Conservation (phyloP, 495 filamentous ascomycete species). For the Aspergillus mulundensis region DNA sequence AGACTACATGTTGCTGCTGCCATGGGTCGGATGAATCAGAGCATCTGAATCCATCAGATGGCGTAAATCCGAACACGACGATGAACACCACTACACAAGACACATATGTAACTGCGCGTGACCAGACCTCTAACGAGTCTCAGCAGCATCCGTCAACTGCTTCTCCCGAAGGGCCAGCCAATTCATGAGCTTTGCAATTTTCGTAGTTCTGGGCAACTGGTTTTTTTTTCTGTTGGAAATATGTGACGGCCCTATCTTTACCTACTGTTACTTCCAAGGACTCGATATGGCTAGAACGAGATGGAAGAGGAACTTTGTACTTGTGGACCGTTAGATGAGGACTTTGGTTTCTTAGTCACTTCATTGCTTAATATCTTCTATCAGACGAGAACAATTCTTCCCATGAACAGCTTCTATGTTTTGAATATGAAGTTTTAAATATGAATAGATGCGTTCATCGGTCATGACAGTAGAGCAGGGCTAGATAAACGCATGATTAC, state of each 20-base stretch:
- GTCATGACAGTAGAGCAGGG: no score
- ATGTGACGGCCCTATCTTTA: not conserved
- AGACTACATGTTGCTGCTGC: constrained; percentile 20
- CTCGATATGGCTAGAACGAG: not conserved
- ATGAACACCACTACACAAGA: constrained; percentile 20
- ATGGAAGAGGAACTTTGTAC: not conserved
- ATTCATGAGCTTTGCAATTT: not conserved
- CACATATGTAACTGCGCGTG: constrained; percentile 30
- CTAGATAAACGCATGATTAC: no score
- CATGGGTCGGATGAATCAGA: constrained; percentile 4
- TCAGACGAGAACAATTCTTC: not conserved
- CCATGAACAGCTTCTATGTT: not conserved
- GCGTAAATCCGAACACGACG: not conserved
- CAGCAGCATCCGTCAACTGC: not conserved
- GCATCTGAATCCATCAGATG: not conserved
- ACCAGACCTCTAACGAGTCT: constrained; percentile 14
- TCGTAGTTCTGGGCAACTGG: not conserved
- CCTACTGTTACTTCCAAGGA: not conserved
- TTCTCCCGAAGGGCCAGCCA: not conserved
- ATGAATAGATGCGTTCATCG: no score
- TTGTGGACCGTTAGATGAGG: not conserved
- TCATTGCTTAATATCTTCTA: not conserved
- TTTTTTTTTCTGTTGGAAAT: not conserved
- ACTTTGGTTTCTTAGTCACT: not conserved
- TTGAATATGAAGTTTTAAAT: not conserved